Base-by-base conservation (phyloP, 2,329 filamentous ascomycete species). In the Aspergillus felis region DNA sequence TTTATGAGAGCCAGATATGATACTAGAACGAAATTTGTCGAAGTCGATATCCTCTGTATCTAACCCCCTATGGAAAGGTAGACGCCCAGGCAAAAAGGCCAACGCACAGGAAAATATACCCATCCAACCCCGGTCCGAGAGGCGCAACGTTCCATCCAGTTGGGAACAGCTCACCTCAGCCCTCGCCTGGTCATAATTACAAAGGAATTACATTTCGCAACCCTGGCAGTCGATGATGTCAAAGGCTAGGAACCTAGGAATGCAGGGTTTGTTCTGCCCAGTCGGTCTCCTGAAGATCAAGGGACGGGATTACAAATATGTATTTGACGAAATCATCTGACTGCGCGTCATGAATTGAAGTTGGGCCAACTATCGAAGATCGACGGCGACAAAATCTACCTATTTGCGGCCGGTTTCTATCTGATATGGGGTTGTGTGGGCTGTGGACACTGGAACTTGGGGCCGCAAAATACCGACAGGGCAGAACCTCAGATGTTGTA, bases 91-190 rank as follows among this genome's bases (percentile, higher is more conserved):
- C n/a, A 22, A 24, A 12, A 44, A 12, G 4, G 20, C 42, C n/a
- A 46, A 24, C 22, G 20, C 4, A 24, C 42, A 47, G 44, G 44
- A 24, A 47, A 27, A 25, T 47, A 47, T 22, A 25, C 14, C 44
- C 44, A 17, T 38, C 32, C 3, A 9, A 56, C 62, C 63, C 63
- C 54, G 54, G 64, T 57, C 50, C 48, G 57, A 54, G 62, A 63
- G 64, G 64, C 65, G 64, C 65, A 66, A 67, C 61, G 61, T 67
- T 66, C 65, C 65, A 67, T 66, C 57, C 65, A 65, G 61, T 65
- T 63, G 64, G 65, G 61, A 66, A 59, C 53, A 17, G 47, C 57
- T 54, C 38, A 47, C 50, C 32, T 38, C 32, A 38, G 32, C 32
- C 14, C 50, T 20, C 7, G 9, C 7, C 38, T 48, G 46, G 56